These are phyloP conservation scores for Jaenimonas drosophilae DNA, from an alignment of 208 protist species.

Conservation along the genomic window DNA sequence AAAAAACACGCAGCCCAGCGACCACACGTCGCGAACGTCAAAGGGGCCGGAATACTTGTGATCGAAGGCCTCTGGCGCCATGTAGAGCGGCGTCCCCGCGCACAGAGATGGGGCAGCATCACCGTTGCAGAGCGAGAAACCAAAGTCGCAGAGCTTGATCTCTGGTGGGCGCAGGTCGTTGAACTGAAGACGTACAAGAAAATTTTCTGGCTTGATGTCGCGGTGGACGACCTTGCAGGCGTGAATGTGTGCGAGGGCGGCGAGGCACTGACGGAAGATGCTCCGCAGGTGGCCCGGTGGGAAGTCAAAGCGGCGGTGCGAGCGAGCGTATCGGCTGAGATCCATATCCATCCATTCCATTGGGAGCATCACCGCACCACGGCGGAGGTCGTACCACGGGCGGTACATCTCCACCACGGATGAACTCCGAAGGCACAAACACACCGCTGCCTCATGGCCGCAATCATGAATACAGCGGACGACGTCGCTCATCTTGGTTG, in stretches of 20 bases:
- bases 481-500: not conserved
- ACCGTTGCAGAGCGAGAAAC: conserved; percentile 26
- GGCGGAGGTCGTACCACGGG: conserved; percentile 10
- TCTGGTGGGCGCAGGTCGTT: conserved; percentile 3
- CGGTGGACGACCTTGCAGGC: conserved; percentile 52
- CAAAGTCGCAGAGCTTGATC: conserved; percentile 63
- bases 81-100: conserved; percentile 14
- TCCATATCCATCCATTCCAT: conserved; percentile 17
- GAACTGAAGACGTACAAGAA: conserved; percentile 69
- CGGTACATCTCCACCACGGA: conserved; percentile 4
- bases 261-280: conserved; percentile 12
- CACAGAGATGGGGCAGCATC: not conserved
- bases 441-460: not conserved
- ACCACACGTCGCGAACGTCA: conserved; percentile 21
- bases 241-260: conserved; percentile 17
- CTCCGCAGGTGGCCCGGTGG: conserved; percentile 4
- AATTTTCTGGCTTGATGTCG: conserved; percentile 90
- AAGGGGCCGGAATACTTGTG: conserved; percentile 5
- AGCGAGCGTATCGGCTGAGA: conserved; percentile 7
- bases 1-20: conserved; percentile 23
- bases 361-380: conserved; percentile 7
- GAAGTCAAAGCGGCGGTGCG: not conserved
- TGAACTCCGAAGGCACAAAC: not conserved
- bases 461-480: too few relatives aligned
- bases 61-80: conserved; percentile 10